Base-by-base conservation (phyloP, 1,284 basidiomycete genomes). In the Ustilago nuda region DNA sequence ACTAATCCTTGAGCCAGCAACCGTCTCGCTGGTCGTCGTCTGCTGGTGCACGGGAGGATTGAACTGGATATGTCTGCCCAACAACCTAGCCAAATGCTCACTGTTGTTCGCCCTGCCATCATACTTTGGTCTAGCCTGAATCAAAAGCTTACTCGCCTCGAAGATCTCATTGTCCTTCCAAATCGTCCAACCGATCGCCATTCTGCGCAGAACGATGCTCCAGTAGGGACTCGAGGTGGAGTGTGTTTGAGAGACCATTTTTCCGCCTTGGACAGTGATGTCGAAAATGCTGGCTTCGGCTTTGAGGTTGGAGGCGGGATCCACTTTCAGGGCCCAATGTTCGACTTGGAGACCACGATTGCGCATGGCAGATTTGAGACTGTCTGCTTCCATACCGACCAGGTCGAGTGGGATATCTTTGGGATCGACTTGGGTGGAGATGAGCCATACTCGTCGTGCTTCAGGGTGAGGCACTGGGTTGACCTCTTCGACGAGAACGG, bases 241-340 rank as follows among this genome's bases (percentile, higher is more conserved):
- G 32, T 62, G 65, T 3, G 72, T 32, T 11, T 65, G 51, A 8
- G 65, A 50, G 11, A 72, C 65, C 6, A 78, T 48, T 33, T 39
- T 61, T n/a, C 52, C 68, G 6, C 23, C 56, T 39, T 78, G 62
- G 17, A 72, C 13, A 8, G 66, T 78, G 23, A 75, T 74, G 52
- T 78, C 72, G 41, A 78, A 56, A 45, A 78, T 74, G 61, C 55
- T 61, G 30, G 72, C 50, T 19, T 67, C 36, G 2, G 39, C 39
- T 27, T 73, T 67, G 45, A 45, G 19, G 19, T 45, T 13, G 43
- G 43, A 4, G 1, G 32, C 63, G 3, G 75, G 53, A 15, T 77
- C 75, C 45, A 75, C 62, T 41, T 72, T 74, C 39, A 78, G 60
- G 3, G 76, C 76, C 76, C 76, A 78, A 51, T 78, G 76, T 27